Conservation (phyloP, 2,329 filamentous ascomycete species). For the Fusarium anguioides region DNA sequence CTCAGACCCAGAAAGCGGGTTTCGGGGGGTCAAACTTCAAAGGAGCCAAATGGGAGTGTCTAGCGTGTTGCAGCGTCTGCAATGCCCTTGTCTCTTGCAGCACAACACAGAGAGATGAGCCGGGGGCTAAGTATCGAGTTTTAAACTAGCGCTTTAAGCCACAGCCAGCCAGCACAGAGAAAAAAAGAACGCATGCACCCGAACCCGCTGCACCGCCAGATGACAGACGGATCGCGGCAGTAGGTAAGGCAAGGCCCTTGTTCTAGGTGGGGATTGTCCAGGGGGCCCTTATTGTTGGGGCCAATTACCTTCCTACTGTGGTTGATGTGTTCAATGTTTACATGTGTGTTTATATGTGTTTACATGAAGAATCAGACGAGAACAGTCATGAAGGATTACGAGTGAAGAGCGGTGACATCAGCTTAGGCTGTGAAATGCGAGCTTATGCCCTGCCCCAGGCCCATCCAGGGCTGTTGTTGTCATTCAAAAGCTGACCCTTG, state of each 20-base stretch:
- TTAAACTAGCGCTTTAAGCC: constrained; percentile 30
- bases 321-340: constrained; percentile 15
- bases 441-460: constrained; percentile 7
- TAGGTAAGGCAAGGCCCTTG: constrained; percentile 6
- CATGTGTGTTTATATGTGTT: constrained; percentile 31
- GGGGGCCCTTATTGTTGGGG: constrained; percentile 11
- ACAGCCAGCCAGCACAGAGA: constrained; percentile 16
- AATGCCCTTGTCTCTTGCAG: constrained; percentile 24
- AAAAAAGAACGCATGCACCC: constrained; percentile 1
- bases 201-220: neutral
- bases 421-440: constrained; percentile 7
- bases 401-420: constrained; percentile 18
- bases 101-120: constrained; percentile 4
- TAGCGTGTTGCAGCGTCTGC: constrained; percentile 35
- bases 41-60: neutral
- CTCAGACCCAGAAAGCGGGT: constrained; percentile 39
- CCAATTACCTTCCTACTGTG: constrained; percentile 14
- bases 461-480: neutral
- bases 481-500: constrained; percentile 19
- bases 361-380: neutral
- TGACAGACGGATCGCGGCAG: constrained; percentile 23
- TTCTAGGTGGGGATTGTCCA: constrained; percentile 12
- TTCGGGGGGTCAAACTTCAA: constrained; percentile 32
- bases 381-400: neutral
- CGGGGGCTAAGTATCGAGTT: constrained; percentile 16